Conservation (phyloP, 2,329 filamentous ascomycete species). For the Exophiala phaeomuriformis region DNA sequence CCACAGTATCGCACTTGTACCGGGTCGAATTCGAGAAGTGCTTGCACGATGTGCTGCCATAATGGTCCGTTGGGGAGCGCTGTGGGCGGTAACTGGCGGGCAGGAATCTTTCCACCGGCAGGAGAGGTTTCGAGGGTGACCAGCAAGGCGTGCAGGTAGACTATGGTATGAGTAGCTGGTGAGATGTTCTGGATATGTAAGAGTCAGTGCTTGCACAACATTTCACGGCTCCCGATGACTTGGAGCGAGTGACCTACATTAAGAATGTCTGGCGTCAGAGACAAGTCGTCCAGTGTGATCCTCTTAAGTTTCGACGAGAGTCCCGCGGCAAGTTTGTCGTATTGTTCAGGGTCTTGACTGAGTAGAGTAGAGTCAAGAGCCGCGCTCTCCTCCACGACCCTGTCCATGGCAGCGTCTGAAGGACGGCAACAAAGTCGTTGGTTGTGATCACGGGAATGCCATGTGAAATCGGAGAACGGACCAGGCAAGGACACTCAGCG, state of each 20-base stretch:
- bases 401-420: slow-evolving; percentile 14
- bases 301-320: slow-evolving; percentile 26
- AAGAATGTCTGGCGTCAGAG: slow-evolving; percentile 21
- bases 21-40: slow-evolving; percentile 48
- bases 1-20: slow-evolving; percentile 41
- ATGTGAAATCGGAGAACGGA: slow-evolving; percentile 6
- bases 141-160: slow-evolving; percentile 51
- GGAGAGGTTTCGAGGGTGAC: slow-evolving; percentile 39
- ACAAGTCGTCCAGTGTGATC: slow-evolving; percentile 10
- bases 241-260: slow-evolving; percentile 32
- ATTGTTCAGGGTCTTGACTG: slow-evolving; percentile 28
- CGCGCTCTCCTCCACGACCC: slow-evolving; percentile 15
- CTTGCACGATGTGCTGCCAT: slow-evolving; percentile 45
- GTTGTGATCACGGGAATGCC: slow-evolving; percentile 13
- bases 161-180: slow-evolving; percentile 52
- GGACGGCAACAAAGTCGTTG: neutral
- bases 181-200: slow-evolving; percentile 39
- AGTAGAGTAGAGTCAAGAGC: slow-evolving; percentile 14
- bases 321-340: slow-evolving; percentile 35
- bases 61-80: slow-evolving; percentile 41
- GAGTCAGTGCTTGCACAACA: slow-evolving; percentile 1
- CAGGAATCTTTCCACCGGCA: slow-evolving; percentile 31
- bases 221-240: neutral
- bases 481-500: neutral
- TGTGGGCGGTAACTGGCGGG: slow-evolving; percentile 33